These are phyloP conservation scores for Juglanconis juglandina DNA, from an alignment of 2,329 filamentous ascomycete species.

Conservation along the genomic window DNA sequence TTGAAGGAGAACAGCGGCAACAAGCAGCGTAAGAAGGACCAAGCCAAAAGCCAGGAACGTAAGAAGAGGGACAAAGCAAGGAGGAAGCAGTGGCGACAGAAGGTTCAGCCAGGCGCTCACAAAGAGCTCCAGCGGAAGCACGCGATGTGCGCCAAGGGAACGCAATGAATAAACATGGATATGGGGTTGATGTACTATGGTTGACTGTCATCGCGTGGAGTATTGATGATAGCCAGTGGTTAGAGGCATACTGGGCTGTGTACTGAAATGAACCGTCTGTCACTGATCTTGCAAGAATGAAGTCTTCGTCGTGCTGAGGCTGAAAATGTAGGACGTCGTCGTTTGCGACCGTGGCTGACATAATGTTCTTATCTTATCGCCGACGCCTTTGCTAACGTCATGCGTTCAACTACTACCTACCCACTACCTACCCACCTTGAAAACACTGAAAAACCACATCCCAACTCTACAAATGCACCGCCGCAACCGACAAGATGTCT, in stretches of 20 bases:
- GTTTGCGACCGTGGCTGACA: background rate
- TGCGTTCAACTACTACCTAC: background rate
- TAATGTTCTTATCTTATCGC: constrained; percentile 13
- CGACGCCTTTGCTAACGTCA: constrained; percentile 4
- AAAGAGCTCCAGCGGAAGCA: background rate
- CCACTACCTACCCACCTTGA: no score
- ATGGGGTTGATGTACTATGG: background rate
- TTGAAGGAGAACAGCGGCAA: background rate
- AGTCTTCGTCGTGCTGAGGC: background rate
- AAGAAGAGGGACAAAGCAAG: background rate
- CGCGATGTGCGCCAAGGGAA: background rate
- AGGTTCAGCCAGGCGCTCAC: background rate
- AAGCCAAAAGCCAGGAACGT: background rate
- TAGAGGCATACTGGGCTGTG: background rate
- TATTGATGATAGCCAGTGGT: background rate
- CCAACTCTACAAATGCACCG: constrained; percentile 2
- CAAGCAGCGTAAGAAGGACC: background rate
- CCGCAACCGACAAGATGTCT: constrained; percentile 13
- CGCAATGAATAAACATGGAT: background rate
- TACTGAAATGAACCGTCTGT: background rate
- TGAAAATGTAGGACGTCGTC: background rate
- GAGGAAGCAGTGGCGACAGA: background rate
- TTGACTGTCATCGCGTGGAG: background rate
- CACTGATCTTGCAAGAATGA: background rate
- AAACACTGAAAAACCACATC: background rate